These are phyloP conservation scores for Pterulicium gracile DNA, from an alignment of 1,284 basidiomycete species.

Conservation along the genomic window DNA sequence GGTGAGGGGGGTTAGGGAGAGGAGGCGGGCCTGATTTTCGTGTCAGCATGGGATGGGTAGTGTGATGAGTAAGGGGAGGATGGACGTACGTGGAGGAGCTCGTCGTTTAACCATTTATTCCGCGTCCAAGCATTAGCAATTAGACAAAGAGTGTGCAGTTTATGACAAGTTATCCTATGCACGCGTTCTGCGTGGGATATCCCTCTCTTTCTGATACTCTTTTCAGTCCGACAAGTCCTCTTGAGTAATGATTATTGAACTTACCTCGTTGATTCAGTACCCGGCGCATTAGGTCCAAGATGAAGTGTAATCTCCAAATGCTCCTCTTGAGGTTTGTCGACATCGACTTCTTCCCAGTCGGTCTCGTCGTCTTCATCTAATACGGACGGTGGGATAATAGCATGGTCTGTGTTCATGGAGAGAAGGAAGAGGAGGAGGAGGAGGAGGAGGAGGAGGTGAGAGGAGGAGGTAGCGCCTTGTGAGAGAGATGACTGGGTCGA, in stretches of 20 bases:
- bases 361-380: conserved; percentile 35
- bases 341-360: conserved; percentile 53
- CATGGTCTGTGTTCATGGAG: not conserved
- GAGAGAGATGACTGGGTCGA: too few relatives aligned
- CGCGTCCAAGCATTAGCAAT: conserved; percentile 68
- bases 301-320: conserved; percentile 53
- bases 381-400: not conserved
- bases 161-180: conserved; percentile 72
- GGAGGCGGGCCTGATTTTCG: conserved; percentile 67
- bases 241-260: conserved; percentile 21
- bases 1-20: conserved; percentile 74
- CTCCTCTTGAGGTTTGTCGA: conserved; percentile 24
- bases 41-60: conserved; percentile 5
- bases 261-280: not conserved
- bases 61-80: conserved; percentile 3
- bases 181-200: conserved; percentile 54
- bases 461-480: too few relatives aligned
- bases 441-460: too few relatives aligned
- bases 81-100: conserved; percentile 61
- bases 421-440: too few relatives aligned
- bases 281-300: not conserved
- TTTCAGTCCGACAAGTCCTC: conserved; percentile 24
- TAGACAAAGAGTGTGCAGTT: conserved; percentile 75
- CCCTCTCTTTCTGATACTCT: conserved; percentile 35
- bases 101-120: conserved; percentile 82